Evolutionary conservation across 306 rosid genomes (phyloP).

Genomic region (Inga leiocalycina): DNA sequence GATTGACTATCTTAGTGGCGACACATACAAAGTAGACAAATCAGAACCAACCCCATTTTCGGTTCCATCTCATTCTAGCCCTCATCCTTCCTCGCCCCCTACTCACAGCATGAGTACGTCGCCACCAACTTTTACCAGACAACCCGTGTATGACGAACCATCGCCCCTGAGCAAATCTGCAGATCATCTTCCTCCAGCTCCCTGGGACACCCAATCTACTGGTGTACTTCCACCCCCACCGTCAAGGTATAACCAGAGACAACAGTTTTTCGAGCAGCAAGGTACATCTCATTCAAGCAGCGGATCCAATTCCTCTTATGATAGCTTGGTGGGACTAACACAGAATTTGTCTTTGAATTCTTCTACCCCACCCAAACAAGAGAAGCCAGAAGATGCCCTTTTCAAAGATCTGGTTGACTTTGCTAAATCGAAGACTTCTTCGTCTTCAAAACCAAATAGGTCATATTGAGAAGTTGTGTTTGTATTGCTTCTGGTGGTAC

Average conservation of each 20-base stretch:
- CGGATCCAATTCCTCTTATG: conserved; percentile 57
- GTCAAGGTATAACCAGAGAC: conserved; percentile 59
- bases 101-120: conserved; percentile 38
- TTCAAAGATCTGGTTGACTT: conserved; percentile 78
- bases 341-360: conserved; percentile 57
- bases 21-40: conserved; percentile 54
- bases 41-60: conserved; percentile 38
- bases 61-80: conserved; percentile 39
- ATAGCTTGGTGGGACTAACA: conserved; percentile 61
- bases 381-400: conserved; percentile 67
- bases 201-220: conserved; percentile 57
- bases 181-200: conserved; percentile 61
- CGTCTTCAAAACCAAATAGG: conserved; percentile 56
- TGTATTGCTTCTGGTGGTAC: conserved; percentile 25
- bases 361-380: conserved; percentile 51
- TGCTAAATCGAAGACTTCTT: conserved; percentile 70
- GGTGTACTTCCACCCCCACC: conserved; percentile 70
- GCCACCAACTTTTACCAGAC: conserved; percentile 41
- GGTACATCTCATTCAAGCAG: conserved; percentile 36
- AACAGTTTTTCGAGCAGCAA: conserved; percentile 65
- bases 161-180: conserved; percentile 49
- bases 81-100: conserved; percentile 41
- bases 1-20: conserved; percentile 75
- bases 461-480: conserved; percentile 45
- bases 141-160: conserved; percentile 58